Percentiles rank a stretch among this genome's conserved stretches.
phyloP scores from a whole-genome alignment of 257 asterid genomes.

The Scutellaria minor region DNA sequence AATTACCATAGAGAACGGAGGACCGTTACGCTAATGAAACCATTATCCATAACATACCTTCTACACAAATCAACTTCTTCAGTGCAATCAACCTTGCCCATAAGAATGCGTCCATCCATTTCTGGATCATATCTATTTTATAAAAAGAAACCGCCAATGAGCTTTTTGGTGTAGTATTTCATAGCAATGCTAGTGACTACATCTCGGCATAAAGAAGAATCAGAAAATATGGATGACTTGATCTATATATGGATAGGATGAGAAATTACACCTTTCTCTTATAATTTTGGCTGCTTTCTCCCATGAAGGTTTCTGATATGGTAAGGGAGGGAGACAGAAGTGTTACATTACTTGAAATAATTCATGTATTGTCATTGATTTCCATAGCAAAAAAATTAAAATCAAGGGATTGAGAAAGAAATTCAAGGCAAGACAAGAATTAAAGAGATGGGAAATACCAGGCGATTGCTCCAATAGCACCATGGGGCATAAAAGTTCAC shows the following conservation, averaged over 20 bases:
- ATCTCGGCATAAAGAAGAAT: slow-evolving; percentile 33
- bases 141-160: slow-evolving; percentile 37
- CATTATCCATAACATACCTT: slow-evolving; percentile 54
- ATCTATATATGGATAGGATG: slow-evolving; percentile 31
- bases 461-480: slow-evolving; percentile 92
- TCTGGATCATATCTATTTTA: slow-evolving; percentile 70
- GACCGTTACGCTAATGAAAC: slow-evolving; percentile 13
- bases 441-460: slow-evolving; percentile 57
- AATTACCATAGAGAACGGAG: slow-evolving; percentile 19
- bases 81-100: slow-evolving; percentile 95
- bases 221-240: slow-evolving; percentile 13
- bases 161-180: slow-evolving; percentile 30
- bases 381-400: slow-evolving; percentile 18
- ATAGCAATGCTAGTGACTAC: slow-evolving; percentile 30
- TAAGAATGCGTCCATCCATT: slow-evolving; percentile 80
- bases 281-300: slow-evolving; percentile 91
- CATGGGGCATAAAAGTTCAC: slow-evolving; percentile 96
- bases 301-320: slow-evolving; percentile 94
- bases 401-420: slow-evolving; percentile 22
- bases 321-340: slow-evolving; percentile 29
- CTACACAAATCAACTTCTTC: slow-evolving; percentile 76
- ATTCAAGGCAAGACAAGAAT: slow-evolving; percentile 25
- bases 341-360: slow-evolving; percentile 29
- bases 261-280: slow-evolving; percentile 68
- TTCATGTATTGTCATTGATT: slow-evolving; percentile 21